phyloP scores from a whole-genome alignment of 192 early-diverging fungal species.

The Dissophora ornata region DNA sequence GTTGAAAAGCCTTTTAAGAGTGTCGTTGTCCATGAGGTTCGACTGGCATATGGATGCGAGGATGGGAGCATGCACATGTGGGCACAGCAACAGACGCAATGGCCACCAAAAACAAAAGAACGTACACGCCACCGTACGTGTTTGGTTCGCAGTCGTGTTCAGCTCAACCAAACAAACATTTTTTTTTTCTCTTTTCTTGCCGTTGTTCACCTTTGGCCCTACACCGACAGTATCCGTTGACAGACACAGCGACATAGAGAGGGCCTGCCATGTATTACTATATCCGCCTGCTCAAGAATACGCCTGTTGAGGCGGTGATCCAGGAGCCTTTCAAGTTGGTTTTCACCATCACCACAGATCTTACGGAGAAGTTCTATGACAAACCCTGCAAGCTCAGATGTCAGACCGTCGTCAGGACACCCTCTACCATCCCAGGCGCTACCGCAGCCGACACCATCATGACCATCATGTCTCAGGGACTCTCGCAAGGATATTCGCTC shows the following conservation, averaged over 20 bases:
- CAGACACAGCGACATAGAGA: too few species aligned
- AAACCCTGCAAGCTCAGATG: slow-evolving; percentile 42
- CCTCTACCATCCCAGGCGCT: slow-evolving; percentile 32
- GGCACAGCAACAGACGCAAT: too few species aligned
- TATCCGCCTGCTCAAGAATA: slow-evolving; percentile 51
- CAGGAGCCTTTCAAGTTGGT: slow-evolving; percentile 56
- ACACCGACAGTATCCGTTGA: too few species aligned
- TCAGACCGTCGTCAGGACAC: slow-evolving; percentile 43
- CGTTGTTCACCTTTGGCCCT: too few species aligned
- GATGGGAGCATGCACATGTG: too few species aligned
- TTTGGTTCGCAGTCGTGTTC: too few species aligned
- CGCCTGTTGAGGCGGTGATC: slow-evolving; percentile 53
- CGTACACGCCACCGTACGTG: too few species aligned
- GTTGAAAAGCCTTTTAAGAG: slow-evolving; percentile 80
- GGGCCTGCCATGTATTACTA: slow-evolving; percentile 42
- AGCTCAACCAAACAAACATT: slow-evolving; percentile 1
- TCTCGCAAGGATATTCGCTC: slow-evolving; percentile 43
- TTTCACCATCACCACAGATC: slow-evolving; percentile 53
- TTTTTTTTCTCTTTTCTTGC: slow-evolving; percentile 4
- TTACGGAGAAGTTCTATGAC: slow-evolving; percentile 54
- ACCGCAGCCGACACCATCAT: slow-evolving; percentile 40
- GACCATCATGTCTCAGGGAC: slow-evolving; percentile 51
- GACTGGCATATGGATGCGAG: too few species aligned
- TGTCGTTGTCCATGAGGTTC: slow-evolving; percentile 88
- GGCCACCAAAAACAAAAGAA: slow-evolving; percentile 10